Percentiles rank a stretch among this genome's conserved stretches.
Evolutionary conservation across 179 eudicot species (phyloP).

Genomic region (Patellifolia procumbens): DNA sequence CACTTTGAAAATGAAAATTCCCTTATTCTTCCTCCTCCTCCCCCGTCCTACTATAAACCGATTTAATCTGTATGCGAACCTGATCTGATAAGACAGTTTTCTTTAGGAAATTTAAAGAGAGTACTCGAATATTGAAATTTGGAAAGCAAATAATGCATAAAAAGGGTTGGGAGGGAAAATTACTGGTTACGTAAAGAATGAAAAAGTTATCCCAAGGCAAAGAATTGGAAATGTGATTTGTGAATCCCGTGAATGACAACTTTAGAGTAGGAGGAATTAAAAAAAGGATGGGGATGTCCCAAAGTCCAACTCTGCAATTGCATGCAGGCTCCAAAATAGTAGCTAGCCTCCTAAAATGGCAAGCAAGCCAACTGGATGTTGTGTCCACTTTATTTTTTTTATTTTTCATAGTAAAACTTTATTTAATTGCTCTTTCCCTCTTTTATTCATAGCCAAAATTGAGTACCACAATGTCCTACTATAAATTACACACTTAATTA

Average conservation of each 20-base stretch:
- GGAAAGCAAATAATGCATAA: conserved; percentile 18
- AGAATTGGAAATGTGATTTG: no score
- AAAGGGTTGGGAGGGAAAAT: conserved; percentile 8
- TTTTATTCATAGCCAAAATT: not conserved
- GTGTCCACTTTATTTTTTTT: conserved; percentile 20
- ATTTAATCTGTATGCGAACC: no score
- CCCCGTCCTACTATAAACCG: no score
- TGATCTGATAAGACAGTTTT: no score
- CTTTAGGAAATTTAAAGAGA: no score
- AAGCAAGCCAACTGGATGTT: conserved; percentile 25
- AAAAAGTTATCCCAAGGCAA: conserved; percentile 17
- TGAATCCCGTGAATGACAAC: conserved; percentile 28
- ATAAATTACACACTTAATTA: not conserved
- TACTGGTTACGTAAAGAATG: not conserved
- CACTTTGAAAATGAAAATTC: no score
- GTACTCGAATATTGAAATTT: conserved; percentile 18
- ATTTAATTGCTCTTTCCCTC: not conserved
- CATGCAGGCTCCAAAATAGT: conserved; percentile 30
- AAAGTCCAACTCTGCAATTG: conserved; percentile 30
- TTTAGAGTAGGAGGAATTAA: not conserved
- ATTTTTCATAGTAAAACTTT: no score
- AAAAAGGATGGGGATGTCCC: conserved; percentile 5
- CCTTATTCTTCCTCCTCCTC: no score
- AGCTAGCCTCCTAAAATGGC: conserved; percentile 32
- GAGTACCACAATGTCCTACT: no score